Percentiles rank a stretch among this genome's conserved stretches.
These are phyloP conservation scores for Handroanthus guayacan DNA, from an alignment of 257 asterid genomes.

Conservation along the genomic window DNA sequence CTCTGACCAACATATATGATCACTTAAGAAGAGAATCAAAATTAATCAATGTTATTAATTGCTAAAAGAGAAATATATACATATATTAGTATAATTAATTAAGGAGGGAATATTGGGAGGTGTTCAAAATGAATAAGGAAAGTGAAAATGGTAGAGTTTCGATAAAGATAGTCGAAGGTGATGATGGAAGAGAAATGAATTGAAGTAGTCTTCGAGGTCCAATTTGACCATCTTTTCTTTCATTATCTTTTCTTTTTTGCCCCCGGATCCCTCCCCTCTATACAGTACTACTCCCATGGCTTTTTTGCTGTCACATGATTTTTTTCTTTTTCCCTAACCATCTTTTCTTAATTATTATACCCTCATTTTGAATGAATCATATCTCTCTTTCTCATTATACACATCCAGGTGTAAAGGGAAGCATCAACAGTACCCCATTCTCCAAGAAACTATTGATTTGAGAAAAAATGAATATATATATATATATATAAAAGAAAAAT, in stretches of 20 bases:
- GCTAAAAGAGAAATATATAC: neutral
- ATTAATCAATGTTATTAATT: neutral
- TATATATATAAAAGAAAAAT: constrained; percentile 27
- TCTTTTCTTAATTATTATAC: constrained; percentile 31
- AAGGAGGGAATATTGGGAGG: constrained; percentile 22
- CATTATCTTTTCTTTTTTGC: constrained; percentile 57
- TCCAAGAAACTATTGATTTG: constrained; percentile 39
- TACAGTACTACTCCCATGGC: constrained; percentile 49
- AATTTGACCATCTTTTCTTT: constrained; percentile 94
- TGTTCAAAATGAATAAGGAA: constrained; percentile 44
- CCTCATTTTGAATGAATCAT: constrained; percentile 41
- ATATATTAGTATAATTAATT: neutral
- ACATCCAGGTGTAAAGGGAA: constrained; percentile 47
- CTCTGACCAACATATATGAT: no score
- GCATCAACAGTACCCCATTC: constrained; percentile 46
- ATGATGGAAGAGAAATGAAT: constrained; percentile 59
- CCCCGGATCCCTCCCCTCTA: constrained; percentile 28
- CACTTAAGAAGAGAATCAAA: no score
- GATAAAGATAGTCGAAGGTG: constrained; percentile 85
- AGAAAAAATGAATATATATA: neutral
- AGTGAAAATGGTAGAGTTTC: constrained; percentile 68
- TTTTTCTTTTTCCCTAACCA: constrained; percentile 42
- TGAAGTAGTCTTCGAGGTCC: constrained; percentile 87
- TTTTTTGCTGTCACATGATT: constrained; percentile 86
- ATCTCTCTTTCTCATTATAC: constrained; percentile 19